Conservation (phyloP, 2,329 filamentous ascomycete genomes). For the Fusarium ramigenum region DNA sequence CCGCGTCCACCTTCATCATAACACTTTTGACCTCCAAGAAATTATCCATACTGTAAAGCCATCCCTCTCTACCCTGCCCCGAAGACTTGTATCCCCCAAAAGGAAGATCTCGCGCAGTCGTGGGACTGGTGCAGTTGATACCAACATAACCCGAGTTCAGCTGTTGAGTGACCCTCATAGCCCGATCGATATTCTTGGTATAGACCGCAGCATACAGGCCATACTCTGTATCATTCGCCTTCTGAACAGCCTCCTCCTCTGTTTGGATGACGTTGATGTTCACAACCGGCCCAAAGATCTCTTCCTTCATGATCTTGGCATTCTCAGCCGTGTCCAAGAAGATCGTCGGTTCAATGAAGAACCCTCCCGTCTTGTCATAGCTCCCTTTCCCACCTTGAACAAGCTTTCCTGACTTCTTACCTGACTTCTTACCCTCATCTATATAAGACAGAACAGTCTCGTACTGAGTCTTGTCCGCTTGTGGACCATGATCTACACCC, state of each 20-base stretch:
- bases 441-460: conserved; percentile 20
- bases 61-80: conserved; percentile 23
- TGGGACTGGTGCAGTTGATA: conserved; percentile 57
- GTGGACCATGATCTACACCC: conserved; percentile 22
- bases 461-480: conserved; percentile 28
- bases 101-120: conserved; percentile 9
- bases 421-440: conserved; percentile 23
- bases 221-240: conserved; percentile 58
- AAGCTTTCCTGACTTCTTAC: conserved; percentile 12
- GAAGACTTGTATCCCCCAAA: conserved; percentile 33
- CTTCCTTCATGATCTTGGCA: conserved; percentile 63
- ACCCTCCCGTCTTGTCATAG: conserved; percentile 9
- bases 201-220: conserved; percentile 67
- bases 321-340: conserved; percentile 38
- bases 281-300: conserved; percentile 72
- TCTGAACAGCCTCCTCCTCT: conserved; percentile 46
- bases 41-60: conserved; percentile 30
- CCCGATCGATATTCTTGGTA: conserved; percentile 60
- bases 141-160: conserved; percentile 70
- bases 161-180: conserved; percentile 57
- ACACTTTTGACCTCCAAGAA: conserved; percentile 36
- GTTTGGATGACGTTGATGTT: conserved; percentile 58
- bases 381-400: conserved; percentile 19
- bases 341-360: conserved; percentile 31
- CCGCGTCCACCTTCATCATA: conserved; percentile 29